phyloP scores from a whole-genome alignment of 1,139 yeast genomes.

The Zygosaccharomyces pseudobailii region DNA sequence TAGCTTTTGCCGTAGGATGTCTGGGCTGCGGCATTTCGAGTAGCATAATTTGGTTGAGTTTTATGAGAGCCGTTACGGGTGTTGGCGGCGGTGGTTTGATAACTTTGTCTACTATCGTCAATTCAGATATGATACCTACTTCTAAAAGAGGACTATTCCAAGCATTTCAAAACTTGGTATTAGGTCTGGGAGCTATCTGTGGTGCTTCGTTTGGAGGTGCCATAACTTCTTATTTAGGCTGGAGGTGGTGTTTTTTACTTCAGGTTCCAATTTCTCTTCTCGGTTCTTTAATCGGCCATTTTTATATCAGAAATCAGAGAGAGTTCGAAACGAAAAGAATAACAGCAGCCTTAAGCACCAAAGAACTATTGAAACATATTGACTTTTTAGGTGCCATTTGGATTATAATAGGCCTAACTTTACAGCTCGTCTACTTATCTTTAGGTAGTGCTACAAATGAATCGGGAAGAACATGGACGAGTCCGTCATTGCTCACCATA shows the following conservation, averaged over 20 bases:
- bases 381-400: constrained; percentile 64
- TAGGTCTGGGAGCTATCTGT: constrained; percentile 57
- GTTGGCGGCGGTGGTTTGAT: constrained; percentile 61
- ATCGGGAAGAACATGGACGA: constrained; percentile 6
- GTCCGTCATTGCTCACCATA: constrained; percentile 7
- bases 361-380: constrained; percentile 44
- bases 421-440: constrained; percentile 34
- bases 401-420: constrained; percentile 41
- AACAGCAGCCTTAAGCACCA: constrained; percentile 35
- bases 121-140: constrained; percentile 51
- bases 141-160: constrained; percentile 53
- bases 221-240: constrained; percentile 60
- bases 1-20: constrained; percentile 48
- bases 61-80: constrained; percentile 54
- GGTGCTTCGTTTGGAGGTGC: constrained; percentile 69
- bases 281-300: constrained; percentile 39
- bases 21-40: constrained; percentile 43
- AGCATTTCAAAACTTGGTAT: constrained; percentile 55
- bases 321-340: constrained; percentile 9
- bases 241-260: constrained; percentile 58
- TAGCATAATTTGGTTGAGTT: constrained; percentile 42
- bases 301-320: constrained; percentile 32
- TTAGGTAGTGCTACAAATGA: constrained; percentile 16
- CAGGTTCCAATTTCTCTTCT: constrained; percentile 57
- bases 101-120: constrained; percentile 47